These are phyloP conservation scores for Vigna mungo DNA, from an alignment of 306 rosid genomes.

Conservation along the genomic window DNA sequence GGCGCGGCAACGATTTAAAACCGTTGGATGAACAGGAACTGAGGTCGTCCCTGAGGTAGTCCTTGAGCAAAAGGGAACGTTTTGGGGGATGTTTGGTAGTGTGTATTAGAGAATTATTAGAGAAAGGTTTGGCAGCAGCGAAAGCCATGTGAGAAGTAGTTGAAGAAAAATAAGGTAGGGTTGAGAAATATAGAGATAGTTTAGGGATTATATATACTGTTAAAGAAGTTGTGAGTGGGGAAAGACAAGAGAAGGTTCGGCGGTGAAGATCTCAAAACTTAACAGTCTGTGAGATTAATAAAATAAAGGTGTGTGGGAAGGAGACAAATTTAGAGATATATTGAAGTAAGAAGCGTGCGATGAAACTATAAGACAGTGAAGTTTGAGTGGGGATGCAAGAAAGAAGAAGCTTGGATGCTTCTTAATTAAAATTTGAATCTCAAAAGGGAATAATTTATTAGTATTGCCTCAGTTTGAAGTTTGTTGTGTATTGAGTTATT, in stretches of 20 bases:
- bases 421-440: conserved; percentile 32
- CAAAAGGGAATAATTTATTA: conserved; percentile 37
- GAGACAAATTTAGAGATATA: conserved; percentile 29
- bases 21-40: conserved; percentile 85
- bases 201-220: conserved; percentile 24
- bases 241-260: conserved; percentile 49
- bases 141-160: conserved; percentile 47
- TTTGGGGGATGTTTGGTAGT: background rate
- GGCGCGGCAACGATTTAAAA: conserved; percentile 78
- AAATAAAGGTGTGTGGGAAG: conserved; percentile 12
- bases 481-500: conserved; percentile 3
- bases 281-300: background rate
- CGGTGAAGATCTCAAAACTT: conserved; percentile 47
- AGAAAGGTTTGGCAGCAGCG: conserved; percentile 5
- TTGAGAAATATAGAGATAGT: background rate
- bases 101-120: conserved; percentile 28
- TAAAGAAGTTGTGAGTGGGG: background rate
- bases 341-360: conserved; percentile 2
- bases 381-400: background rate
- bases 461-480: conserved; percentile 38
- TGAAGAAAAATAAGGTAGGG: background rate
- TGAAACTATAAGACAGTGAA: background rate
- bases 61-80: conserved; percentile 62
- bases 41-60: conserved; percentile 71
- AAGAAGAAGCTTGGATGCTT: conserved; percentile 57